Evolutionary conservation across 1,139 yeast species (phyloP).

Genomic region (Nakaseomyces glabratus): DNA sequence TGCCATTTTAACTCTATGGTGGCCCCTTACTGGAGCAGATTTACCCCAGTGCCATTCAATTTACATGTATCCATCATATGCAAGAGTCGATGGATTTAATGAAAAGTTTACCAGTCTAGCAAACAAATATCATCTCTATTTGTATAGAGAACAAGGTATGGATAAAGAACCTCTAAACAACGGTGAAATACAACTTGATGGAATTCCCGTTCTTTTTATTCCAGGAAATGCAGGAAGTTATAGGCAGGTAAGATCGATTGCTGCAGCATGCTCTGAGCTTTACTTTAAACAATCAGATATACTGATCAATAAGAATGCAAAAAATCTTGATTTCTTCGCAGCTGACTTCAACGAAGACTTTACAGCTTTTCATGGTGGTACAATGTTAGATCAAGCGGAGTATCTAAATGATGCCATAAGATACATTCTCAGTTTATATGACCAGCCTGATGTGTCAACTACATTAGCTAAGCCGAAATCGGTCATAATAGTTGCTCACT

Average conservation of each 20-base stretch:
- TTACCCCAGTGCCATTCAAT: conserved; percentile 47
- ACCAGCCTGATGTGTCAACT: conserved; percentile 21
- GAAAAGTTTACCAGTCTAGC: conserved; percentile 63
- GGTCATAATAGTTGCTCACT: conserved; percentile 79
- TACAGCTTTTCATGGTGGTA: conserved; percentile 92
- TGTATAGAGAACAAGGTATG: conserved; percentile 68
- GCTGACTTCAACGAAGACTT: conserved; percentile 95
- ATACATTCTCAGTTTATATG: conserved; percentile 64
- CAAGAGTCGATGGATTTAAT: conserved; percentile 64
- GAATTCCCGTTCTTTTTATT: conserved; percentile 81
- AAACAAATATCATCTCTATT: conserved; percentile 66
- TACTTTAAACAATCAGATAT: conserved; percentile 35
- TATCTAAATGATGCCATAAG: conserved; percentile 79
- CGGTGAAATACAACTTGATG: conserved; percentile 41
- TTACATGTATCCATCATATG: conserved; percentile 72
- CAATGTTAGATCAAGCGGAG: conserved; percentile 90
- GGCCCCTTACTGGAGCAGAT: conserved; percentile 34
- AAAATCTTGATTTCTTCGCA: conserved; percentile 66
- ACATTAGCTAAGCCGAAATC: conserved; percentile 43
- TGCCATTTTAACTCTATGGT: conserved; percentile 9
- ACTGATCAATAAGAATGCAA: conserved; percentile 31
- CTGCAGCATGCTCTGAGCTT: conserved; percentile 58
- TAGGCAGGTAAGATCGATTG: conserved; percentile 85
- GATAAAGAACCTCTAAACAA: conserved; percentile 48
- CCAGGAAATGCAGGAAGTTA: conserved; percentile 98